Base-by-base conservation (phyloP, 176 grass and related monocot genomes). In the Raddia distichophylla region DNA sequence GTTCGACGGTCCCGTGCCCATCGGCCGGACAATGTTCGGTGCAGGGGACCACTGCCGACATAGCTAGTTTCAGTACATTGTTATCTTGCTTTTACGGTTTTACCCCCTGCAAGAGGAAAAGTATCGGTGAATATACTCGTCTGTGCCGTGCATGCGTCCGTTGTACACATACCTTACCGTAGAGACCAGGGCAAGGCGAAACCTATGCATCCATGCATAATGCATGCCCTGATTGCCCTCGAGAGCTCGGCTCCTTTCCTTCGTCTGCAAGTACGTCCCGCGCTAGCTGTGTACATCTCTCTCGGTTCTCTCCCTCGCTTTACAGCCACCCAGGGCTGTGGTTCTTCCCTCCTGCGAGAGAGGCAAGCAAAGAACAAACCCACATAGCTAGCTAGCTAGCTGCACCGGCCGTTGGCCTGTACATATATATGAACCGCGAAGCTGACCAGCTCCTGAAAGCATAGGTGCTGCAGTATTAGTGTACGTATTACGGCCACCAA, bases 301-400 rank as follows among this genome's bases (percentile, higher is more conserved):
- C 6, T 64, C 60, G 60, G 35, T 1, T 27, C 27, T 40, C 40
- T 43, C 42, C 46, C 71, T 51, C 71, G 47, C 71, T 87, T 62
- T 83, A 73, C 62, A 61, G 57, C 67, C 14, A 65, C 3, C 13
- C 1, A 15, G 70, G 56, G 13, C 61, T 66, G 48, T 27, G 27
- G 27, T 76, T 60, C 32, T 84, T n/a, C 55, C 55, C 63, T 69
- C 9, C n/a, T 3, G n/a, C 14, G 63, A 68, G 67, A 72, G 52
- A 67, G 43, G 62, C 88, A 93, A 93, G 91, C 67, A 90, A 93
- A 67, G 91, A 88, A 90, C 91, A 90, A 71, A 76, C 11, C 67
- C 13, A 27, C 1, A 27, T 27, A 27, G 27, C 27, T 27, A 27
- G 27, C 27, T 27, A 27, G 27, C 27, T 2, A 66, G 45, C 35